Evolutionary conservation across 139 green algal genomes (phyloP).

Genomic region (Chlamydomonas sp.): DNA sequence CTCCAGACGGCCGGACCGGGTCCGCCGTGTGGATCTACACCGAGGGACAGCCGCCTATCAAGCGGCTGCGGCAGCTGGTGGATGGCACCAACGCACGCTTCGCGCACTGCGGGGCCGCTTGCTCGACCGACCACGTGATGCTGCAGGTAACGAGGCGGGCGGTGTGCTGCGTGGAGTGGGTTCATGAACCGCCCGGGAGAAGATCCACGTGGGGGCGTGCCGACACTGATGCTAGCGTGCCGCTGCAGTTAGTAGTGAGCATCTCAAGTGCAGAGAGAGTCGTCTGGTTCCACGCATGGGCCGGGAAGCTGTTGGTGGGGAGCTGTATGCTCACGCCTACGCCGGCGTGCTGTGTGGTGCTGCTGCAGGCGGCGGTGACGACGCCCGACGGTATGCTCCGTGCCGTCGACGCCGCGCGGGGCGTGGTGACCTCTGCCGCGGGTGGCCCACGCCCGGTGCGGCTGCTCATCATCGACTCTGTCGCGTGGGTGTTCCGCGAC

Average conservation of each 20-base stretch:
- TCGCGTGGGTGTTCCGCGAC: slow-evolving; percentile 55
- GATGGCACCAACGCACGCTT: background rate
- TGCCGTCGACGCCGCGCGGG: too few relatives aligned
- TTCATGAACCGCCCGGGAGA: too few relatives aligned
- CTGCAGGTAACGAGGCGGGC: background rate
- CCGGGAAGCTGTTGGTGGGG: too few relatives aligned
- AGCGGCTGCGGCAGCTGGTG: background rate
- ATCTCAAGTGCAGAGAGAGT: too few relatives aligned
- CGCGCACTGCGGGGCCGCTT: background rate
- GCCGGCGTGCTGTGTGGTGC: too few relatives aligned
- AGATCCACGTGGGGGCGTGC: too few relatives aligned
- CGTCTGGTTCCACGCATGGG: too few relatives aligned
- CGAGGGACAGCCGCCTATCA: background rate
- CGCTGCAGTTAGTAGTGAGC: too few relatives aligned
- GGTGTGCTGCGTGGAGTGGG: background rate
- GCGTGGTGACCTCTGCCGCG: background rate
- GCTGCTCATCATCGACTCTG: slow-evolving; percentile 63
- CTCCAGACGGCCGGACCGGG: background rate
- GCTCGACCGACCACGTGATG: background rate
- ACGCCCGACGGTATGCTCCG: too few relatives aligned
- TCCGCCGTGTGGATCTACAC: background rate
- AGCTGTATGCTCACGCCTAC: too few relatives aligned
- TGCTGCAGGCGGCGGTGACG: too few relatives aligned
- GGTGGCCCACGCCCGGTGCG: background rate
- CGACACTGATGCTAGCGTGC: too few relatives aligned